These are phyloP conservation scores for Dimocarpus longan DNA, from an alignment of 345 rosid species.

Conservation along the genomic window DNA sequence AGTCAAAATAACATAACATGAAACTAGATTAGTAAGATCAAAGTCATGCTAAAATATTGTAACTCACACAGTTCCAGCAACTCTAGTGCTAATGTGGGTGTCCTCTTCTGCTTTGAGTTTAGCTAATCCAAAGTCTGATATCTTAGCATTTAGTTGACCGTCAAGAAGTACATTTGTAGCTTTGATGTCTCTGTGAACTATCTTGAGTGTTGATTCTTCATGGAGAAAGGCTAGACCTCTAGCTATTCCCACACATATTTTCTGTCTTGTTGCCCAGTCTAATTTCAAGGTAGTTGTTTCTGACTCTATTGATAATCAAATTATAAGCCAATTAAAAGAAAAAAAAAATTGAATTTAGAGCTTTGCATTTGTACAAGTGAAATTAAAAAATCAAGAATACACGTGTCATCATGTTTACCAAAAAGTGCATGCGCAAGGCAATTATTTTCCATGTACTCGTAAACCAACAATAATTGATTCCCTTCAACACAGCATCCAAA, in stretches of 20 bases:
- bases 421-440: conserved; percentile 20
- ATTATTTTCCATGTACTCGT: no score
- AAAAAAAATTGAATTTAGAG: neutral
- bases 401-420: conserved; percentile 40
- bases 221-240: conserved; percentile 66
- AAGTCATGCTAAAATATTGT: neutral
- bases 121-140: no score
- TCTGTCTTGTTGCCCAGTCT: conserved; percentile 16
- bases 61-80: conserved; percentile 71
- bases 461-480: no score
- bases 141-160: no score
- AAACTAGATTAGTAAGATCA: neutral
- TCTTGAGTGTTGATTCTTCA: conserved; percentile 51
- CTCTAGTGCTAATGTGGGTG: conserved; percentile 17
- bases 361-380: neutral
- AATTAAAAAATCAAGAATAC: neutral
- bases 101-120: no score
- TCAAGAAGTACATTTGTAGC: no score
- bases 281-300: conserved; percentile 29
- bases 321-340: neutral
- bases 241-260: conserved; percentile 58
- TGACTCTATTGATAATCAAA: conserved; percentile 21
- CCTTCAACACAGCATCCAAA: no score
- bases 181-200: conserved; percentile 13
- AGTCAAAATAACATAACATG: neutral